A percentile compares a stretch with the other conserved stretches of the same genome.
These are phyloP conservation scores for Penicillium polonicum DNA, from an alignment of 2,329 filamentous ascomycete genomes.

Conservation along the genomic window DNA sequence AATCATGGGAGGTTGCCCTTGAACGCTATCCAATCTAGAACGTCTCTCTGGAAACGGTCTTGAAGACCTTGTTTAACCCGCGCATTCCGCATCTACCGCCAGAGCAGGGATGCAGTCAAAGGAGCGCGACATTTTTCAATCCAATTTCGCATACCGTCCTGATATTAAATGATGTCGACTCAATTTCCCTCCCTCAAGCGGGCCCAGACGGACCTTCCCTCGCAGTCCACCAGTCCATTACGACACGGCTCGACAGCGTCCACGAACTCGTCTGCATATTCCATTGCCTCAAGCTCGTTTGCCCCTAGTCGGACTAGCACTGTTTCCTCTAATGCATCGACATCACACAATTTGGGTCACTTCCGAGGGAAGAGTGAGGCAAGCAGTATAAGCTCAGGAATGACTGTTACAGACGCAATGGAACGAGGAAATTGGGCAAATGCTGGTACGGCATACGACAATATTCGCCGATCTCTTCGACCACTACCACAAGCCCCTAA, in stretches of 20 bases:
- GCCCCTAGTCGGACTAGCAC: constrained; percentile 64
- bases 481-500: constrained; percentile 68
- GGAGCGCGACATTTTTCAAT: constrained; percentile 30
- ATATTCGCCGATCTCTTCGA: constrained; percentile 72
- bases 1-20: constrained; percentile 12
- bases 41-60: background rate
- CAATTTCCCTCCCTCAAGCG: constrained; percentile 38
- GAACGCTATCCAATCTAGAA: background rate
- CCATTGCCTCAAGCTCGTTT: constrained; percentile 49
- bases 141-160: constrained; percentile 32
- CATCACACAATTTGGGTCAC: constrained; percentile 54
- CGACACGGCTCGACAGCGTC: constrained; percentile 58
- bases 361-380: constrained; percentile 76
- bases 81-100: constrained; percentile 27
- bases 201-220: constrained; percentile 41
- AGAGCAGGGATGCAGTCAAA: constrained; percentile 44
- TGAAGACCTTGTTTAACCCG: constrained; percentile 6
- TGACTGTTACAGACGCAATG: constrained; percentile 19
- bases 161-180: constrained; percentile 40
- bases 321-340: constrained; percentile 70
- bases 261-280: constrained; percentile 54
- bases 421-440: constrained; percentile 33
- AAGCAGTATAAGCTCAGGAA: constrained; percentile 52
- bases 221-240: constrained; percentile 47
- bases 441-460: constrained; percentile 67